Conservation (phyloP, 1,284 basidiomycete species). For the Abortiporus biennis region DNA sequence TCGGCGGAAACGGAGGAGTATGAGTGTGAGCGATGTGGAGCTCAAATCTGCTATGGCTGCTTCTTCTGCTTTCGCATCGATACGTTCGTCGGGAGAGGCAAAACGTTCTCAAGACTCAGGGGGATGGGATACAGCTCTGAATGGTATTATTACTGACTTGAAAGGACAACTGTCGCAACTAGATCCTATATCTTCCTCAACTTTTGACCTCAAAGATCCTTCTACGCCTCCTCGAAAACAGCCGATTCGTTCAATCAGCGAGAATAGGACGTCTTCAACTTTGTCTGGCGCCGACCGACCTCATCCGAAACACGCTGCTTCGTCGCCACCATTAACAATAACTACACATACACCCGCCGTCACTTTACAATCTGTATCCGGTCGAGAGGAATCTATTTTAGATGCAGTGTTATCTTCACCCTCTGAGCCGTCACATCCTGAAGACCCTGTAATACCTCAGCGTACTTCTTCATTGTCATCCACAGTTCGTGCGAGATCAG, state of each 20-base stretch:
- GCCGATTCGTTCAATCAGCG: constrained; percentile 24
- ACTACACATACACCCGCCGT: constrained; percentile 17
- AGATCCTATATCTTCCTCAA: constrained; percentile 44
- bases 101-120: constrained; percentile 23
- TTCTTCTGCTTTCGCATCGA: constrained; percentile 26
- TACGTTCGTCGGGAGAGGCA: constrained; percentile 21
- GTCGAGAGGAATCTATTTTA: constrained; percentile 16
- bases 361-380: constrained; percentile 19
- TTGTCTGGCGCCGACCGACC: constrained; percentile 15
- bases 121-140: constrained; percentile 44
- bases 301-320: constrained; percentile 15
- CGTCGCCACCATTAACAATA: constrained; percentile 15
- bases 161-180: constrained; percentile 61
- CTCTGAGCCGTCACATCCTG: constrained; percentile 10
- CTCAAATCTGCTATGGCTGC: constrained; percentile 39
- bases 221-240: constrained; percentile 44
- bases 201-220: constrained; percentile 59
- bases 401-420: constrained; percentile 15
- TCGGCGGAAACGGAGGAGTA: constrained; percentile 58
- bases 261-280: constrained; percentile 13
- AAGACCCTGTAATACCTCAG: constrained; percentile 42
- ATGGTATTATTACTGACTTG: constrained; percentile 63
- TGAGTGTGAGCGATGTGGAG: constrained; percentile 69
- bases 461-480: constrained; percentile 49
- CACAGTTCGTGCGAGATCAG: constrained; percentile 31